A percentile compares a stretch with the other conserved stretches of the same genome.
Conservation (phyloP, 306 rosid genomes). For the Ceratonia siliqua region DNA sequence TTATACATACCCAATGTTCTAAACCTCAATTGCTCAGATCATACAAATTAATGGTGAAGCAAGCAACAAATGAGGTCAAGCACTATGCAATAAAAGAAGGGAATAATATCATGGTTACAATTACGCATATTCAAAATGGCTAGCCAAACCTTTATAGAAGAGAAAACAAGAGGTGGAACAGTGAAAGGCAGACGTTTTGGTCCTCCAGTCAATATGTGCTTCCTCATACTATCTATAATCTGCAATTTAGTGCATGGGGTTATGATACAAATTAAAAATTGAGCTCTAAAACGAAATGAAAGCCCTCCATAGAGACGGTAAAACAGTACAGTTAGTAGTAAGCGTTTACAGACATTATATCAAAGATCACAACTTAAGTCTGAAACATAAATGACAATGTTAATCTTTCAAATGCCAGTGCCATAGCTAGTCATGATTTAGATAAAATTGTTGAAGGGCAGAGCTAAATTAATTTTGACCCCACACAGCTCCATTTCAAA, state of each 20-base stretch:
- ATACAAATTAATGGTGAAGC: constrained; percentile 11
- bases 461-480: constrained; percentile 2
- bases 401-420: constrained; percentile 12
- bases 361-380: constrained; percentile 1
- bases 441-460: neutral
- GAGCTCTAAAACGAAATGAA: constrained; percentile 24
- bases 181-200: constrained; percentile 90
- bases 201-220: constrained; percentile 88
- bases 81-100: constrained; percentile 15
- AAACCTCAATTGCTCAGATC: neutral
- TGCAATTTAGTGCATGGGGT: constrained; percentile 52
- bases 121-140: constrained; percentile 8
- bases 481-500: constrained; percentile 19
- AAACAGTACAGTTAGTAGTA: constrained; percentile 13
- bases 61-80: constrained; percentile 31
- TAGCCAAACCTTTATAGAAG: constrained; percentile 79
- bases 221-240: constrained; percentile 83
- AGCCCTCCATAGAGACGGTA: constrained; percentile 13
- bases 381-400: constrained; percentile 7
- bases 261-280: constrained; percentile 31
- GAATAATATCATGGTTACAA: neutral
- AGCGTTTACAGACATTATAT: neutral
- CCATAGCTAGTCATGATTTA: constrained; percentile 12
- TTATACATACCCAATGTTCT: neutral
- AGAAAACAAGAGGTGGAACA: constrained; percentile 84